Base-by-base conservation (phyloP, 176 grass and related monocot species). In the Echinochloa phyllopogon region DNA sequence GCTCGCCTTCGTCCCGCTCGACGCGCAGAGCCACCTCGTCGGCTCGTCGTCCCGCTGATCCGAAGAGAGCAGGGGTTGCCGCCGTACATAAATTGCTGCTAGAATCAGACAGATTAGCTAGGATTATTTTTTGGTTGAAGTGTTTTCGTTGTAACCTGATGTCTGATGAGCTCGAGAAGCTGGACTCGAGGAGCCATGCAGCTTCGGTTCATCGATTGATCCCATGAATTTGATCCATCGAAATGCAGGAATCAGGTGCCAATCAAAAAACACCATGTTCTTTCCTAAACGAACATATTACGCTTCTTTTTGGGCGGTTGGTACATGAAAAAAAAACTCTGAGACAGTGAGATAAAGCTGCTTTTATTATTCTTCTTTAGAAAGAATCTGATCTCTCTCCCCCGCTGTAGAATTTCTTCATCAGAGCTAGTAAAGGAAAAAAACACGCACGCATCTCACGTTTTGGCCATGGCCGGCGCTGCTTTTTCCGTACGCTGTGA, bases 1-100 rank as follows among this genome's bases (percentile, higher is more conserved):
- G 72, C 78, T 90, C 15, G 91, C 88, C 0, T 90, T 93, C 85
- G 73, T 90, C 18, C 91, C 91, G 67, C 88, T 87, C 58, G 91
- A 90, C 29, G 82, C 52, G 48, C 85, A 75, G 3, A 90, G 53
- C 61, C 65, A 87, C 33, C 67, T 87, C 74, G 60, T 87, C 39
- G 48, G 43, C 21, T 87, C 87, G 0, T 76, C 71, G 20, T 55
- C 14, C 10, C 11, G 51, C 4, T 50, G 6, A 74, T 27, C 42
- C 1, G 38, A 6, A 4, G 29, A 33, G 29, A 33, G 29, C 29
- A 33, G 29, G 29, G 1, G 29, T 33, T 36, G 41, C 29, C 45
- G 41, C 29, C 45, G 8, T 74, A 50, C 49, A 64, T 36, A 76
- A 17, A 48, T 48, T 1, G 11, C 8, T 48, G 27, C 17, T 29